Base-by-base conservation (phyloP, 2,329 filamentous ascomycete species). In the Botrytis cinerea region DNA sequence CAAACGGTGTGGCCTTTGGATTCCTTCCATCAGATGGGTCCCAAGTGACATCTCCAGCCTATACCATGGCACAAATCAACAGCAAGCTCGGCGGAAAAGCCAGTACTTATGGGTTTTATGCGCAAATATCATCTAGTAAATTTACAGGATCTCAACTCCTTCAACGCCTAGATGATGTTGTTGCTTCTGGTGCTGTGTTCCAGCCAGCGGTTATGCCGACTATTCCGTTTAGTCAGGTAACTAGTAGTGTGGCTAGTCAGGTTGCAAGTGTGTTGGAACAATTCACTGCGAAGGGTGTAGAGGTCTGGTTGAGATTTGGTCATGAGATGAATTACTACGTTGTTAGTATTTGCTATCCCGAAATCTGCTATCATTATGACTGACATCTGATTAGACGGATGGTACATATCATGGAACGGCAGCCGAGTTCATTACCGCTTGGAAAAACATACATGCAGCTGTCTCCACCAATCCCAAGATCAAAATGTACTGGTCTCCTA, bases 271-370 rank as follows among this genome's bases (percentile, higher is more conserved):
- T 72, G 4, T 57, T 74, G 51, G 61, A 57, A 57, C 40, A 74
- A 46, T 74, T 74, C 35, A 74, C 73, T 8, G 32, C 35, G 4
- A 62, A 62, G 35, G 62, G 62, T 16, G 70, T 74, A n/a, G 73
- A 74, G 8, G 63, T 74, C 43, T 74, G 73, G 73, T 43, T 74
- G 70, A 61, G 73, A 63, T 74, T 74, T 25, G 70, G 73, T 7
- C 73, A 74, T 72, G 73, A 74, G 70, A 74, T 74, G 73, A 74
- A 74, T 48, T 74, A 69, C 35, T 74, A 74, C 62, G 63, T 68
- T 18, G 73, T 74, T 38, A 62, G 61, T 59, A 43, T 35, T 32
- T 7, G 22, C 9, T 20, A n/a, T 46, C n/a, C 22, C 6, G 25
- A 38, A 10, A 16, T 25, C n/a, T 25, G 20, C 57, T 38, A 28